A percentile compares a stretch with the other conserved stretches of the same genome.
Evolutionary conservation across 805 yeast genomes (phyloP).

Genomic region (Brettanomyces custersianus): DNA sequence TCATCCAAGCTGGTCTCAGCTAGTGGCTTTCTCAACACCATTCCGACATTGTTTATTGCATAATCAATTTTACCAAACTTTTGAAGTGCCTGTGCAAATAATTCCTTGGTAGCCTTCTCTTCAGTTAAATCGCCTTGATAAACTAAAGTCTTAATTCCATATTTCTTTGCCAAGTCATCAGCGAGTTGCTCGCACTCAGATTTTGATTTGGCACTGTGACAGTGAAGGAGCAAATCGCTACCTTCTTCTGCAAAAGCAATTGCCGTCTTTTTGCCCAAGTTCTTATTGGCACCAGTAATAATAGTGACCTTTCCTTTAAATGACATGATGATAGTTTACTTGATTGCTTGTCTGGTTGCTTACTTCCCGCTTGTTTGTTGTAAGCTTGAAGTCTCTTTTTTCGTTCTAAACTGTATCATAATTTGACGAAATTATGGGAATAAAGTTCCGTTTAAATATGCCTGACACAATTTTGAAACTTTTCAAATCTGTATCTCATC

Average conservation of each 20-base stretch:
- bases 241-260: conserved; percentile 50
- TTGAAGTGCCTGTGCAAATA: conserved; percentile 37
- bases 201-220: conserved; percentile 36
- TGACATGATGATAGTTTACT: conserved; percentile 1
- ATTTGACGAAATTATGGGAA: too few relatives aligned
- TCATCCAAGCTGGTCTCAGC: conserved; percentile 44
- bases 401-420: neutral
- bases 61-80: conserved; percentile 45
- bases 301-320: conserved; percentile 10
- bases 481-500: neutral
- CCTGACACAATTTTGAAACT: neutral
- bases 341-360: neutral
- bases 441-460: neutral
- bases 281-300: conserved; percentile 15
- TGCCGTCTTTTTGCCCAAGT: conserved; percentile 13
- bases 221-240: conserved; percentile 44
- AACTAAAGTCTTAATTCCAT: conserved; percentile 32
- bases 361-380: neutral
- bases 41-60: conserved; percentile 63
- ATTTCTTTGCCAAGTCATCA: conserved; percentile 25
- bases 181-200: conserved; percentile 29
- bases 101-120: conserved; percentile 32
- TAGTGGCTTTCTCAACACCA: conserved; percentile 54
- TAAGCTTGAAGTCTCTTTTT: neutral
- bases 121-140: conserved; percentile 34